These are phyloP conservation scores for Colletotrichum spinosum DNA, from an alignment of 2,329 filamentous ascomycete species.

Conservation along the genomic window DNA sequence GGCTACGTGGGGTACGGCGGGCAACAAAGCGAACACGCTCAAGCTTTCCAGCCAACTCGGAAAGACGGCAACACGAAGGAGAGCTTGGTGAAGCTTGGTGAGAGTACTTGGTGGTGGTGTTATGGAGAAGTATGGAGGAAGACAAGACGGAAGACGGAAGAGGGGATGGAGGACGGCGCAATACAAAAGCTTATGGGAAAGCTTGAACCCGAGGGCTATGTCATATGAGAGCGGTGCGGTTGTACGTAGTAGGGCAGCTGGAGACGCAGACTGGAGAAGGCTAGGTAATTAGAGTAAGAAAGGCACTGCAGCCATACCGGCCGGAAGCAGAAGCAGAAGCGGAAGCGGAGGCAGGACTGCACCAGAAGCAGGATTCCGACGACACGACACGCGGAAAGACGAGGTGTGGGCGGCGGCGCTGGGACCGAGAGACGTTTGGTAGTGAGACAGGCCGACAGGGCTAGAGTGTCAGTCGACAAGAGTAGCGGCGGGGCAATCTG, in stretches of 20 bases:
- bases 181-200: constrained; percentile 28
- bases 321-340: constrained; percentile 20
- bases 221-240: constrained; percentile 11
- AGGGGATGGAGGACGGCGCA: constrained; percentile 15
- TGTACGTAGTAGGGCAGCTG: no score
- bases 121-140: not conserved
- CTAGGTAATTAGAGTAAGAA: no score
- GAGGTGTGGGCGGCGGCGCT: constrained; percentile 23
- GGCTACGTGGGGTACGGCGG: constrained; percentile 17
- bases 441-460: constrained; percentile 42
- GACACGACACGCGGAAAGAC: not conserved
- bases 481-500: constrained; percentile 31
- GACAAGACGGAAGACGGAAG: constrained; percentile 31
- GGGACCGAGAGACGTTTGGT: constrained; percentile 27
- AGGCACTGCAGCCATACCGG: not conserved
- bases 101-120: not conserved
- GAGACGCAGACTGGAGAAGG: not conserved
- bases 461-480: constrained; percentile 11
- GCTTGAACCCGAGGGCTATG: constrained; percentile 31
- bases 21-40: constrained; percentile 16
- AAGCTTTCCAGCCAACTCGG: constrained; percentile 21
- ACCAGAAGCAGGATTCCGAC: constrained; percentile 10
- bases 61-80: constrained; percentile 6
- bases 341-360: constrained; percentile 10
- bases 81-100: constrained; percentile 10